A percentile compares a stretch with the other conserved stretches of the same genome.
These are phyloP conservation scores for Zymoseptoria pseudotritici DNA, from an alignment of 2,329 filamentous ascomycete species.

Conservation along the genomic window DNA sequence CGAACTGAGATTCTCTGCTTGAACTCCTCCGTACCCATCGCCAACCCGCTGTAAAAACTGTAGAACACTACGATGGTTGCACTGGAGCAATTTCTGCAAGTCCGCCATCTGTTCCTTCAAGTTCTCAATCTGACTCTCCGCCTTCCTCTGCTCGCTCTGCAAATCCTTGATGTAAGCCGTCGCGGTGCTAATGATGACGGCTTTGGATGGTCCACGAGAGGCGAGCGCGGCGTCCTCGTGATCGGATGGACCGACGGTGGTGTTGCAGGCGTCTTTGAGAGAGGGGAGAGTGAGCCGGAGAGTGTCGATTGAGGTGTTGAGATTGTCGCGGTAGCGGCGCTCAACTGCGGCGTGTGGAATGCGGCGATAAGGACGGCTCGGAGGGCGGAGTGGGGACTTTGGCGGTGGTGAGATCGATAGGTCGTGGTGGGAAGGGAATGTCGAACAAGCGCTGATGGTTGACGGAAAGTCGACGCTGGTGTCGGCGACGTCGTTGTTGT, in stretches of 20 bases:
- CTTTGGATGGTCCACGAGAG: conserved; percentile 36
- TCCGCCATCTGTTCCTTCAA: conserved; percentile 35
- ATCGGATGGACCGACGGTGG: conserved; percentile 32
- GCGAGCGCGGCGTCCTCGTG: conserved; percentile 38
- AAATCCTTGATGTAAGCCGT: conserved; percentile 42
- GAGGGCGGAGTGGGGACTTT: background rate
- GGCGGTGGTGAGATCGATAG: background rate
- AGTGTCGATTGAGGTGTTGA: conserved; percentile 40
- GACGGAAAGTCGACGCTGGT: no score
- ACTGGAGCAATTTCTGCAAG: conserved; percentile 40
- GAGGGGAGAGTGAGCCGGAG: conserved; percentile 34
- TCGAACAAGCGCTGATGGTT: no score
- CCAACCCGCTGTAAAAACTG: conserved; percentile 18
- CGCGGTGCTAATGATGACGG: conserved; percentile 39
- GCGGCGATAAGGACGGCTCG: conserved; percentile 9
- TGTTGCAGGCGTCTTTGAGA: conserved; percentile 28
- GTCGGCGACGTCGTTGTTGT: background rate
- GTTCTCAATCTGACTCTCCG: conserved; percentile 34
- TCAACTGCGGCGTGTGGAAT: conserved; percentile 39
- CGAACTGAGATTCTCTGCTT: no score
- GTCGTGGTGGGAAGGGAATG: no score
- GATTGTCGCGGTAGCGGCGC: conserved; percentile 40
- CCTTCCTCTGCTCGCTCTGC: conserved; percentile 35
- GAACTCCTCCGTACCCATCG: background rate
- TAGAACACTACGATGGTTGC: conserved; percentile 35